phyloP scores from a whole-genome alignment of 176 grass and related monocot species.

The Thalia dealbata region DNA sequence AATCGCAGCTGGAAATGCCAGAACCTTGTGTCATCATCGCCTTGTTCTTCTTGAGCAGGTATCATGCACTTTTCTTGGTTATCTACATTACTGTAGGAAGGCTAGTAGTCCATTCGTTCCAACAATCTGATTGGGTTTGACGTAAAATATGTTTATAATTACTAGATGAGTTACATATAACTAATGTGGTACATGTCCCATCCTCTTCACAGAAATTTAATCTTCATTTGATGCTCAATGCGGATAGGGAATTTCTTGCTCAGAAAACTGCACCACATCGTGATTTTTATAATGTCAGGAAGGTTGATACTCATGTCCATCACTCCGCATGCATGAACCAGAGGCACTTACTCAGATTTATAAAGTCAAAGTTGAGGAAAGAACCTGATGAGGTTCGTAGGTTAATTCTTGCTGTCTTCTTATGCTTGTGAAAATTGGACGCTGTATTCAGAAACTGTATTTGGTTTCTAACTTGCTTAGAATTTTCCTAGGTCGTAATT shows the following conservation, averaged over 20 bases:
- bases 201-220: constrained; percentile 72
- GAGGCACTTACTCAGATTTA: constrained; percentile 88
- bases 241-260: constrained; percentile 91
- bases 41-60: constrained; percentile 92
- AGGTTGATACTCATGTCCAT: constrained; percentile 97
- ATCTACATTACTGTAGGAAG: neutral
- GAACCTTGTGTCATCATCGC: constrained; percentile 87
- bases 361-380: constrained; percentile 91
- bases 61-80: neutral
- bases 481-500: constrained; percentile 65
- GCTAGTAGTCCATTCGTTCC: neutral
- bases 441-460: neutral
- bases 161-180: neutral
- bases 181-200: constrained; percentile 2
- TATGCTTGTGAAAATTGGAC: neutral
- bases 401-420: neutral
- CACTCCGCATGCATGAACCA: constrained; percentile 98
- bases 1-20: constrained; percentile 72
- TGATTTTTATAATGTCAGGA: constrained; percentile 94
- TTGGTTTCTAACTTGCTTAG: neutral
- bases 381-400: constrained; percentile 72
- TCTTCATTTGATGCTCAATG: constrained; percentile 91
- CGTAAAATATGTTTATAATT: neutral
- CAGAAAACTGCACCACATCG: constrained; percentile 91
- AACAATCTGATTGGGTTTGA: neutral